A percentile compares a stretch with the other conserved stretches of the same genome.
Evolutionary conservation across 2,329 filamentous ascomycete species (phyloP).

Genomic region (Akanthomyces dipterigenus): DNA sequence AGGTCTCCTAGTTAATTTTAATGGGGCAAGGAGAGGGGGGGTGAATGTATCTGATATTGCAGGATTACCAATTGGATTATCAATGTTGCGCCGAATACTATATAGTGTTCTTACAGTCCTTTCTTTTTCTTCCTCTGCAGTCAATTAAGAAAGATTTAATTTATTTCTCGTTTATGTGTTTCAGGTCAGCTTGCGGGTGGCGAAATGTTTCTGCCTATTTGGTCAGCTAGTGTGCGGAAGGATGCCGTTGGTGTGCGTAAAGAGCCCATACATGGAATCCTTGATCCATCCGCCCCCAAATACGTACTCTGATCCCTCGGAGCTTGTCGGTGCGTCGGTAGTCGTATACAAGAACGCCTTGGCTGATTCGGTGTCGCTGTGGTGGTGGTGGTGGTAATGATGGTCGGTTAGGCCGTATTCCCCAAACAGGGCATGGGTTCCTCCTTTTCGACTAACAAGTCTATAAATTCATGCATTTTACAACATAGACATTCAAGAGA

Average conservation of each 20-base stretch:
- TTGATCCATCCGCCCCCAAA: neutral
- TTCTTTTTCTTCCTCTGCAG: neutral
- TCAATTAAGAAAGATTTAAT: neutral
- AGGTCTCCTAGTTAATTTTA: neutral
- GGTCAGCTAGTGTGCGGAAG: neutral
- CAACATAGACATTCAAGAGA: no score
- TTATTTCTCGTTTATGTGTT: neutral
- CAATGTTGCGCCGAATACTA: neutral
- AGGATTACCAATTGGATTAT: constrained; percentile 9
- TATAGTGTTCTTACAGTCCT: neutral
- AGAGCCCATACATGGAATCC: neutral
- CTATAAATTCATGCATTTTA: no score
- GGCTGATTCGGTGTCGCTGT: no score
- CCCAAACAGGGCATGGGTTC: no score
- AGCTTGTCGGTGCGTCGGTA: no score
- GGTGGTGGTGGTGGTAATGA: no score
- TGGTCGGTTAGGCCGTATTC: no score
- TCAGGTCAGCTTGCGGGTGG: neutral
- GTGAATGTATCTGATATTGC: neutral
- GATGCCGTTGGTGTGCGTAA: neutral
- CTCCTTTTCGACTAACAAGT: no score
- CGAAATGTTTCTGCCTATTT: neutral
- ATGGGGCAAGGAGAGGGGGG: neutral
- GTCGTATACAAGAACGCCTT: no score
- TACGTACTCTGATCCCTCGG: neutral